Evolutionary conservation across 345 rosid genomes (phyloP), one percentile per base, ranked within the genome.

Genomic region (Pistacia atlantica): DNA sequence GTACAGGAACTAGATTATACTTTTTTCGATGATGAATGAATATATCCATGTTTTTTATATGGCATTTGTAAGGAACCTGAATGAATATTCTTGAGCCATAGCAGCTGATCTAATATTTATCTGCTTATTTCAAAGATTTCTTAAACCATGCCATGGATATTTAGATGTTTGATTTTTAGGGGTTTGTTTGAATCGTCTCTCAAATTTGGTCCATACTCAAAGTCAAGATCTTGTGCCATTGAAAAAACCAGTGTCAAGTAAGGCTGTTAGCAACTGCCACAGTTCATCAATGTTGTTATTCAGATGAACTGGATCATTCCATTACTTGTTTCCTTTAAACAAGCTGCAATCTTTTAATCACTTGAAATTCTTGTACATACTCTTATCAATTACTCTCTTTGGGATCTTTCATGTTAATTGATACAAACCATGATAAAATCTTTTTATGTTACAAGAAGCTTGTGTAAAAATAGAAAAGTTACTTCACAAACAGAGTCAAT

Each of bases 401-500:
- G 8, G 12, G 28, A 28, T 51, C 13, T 25, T n/a, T 22, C 58
- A 1, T 4, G 5, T 49, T 48, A 16, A 7, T 20, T 52, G 3
- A 65, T 13, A 13, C 28, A 1, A 42, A 42, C 6, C 46, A 6
- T 42, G 8, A 42, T 5, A 42, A 5, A 42, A 42, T 31, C 33
- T 31, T 31, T 31, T 31, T 31, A 31, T 31, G 33, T 31, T 31
- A 31, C 33, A 31, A 31, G 33, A 31, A 31, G 25, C 33, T 31
- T 1, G 33, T 31, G 33, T 31, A 31, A 46, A 17, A 38, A 14
- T 22, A 33, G 13, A n/a, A 42, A 11, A 51, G 10, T 35, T 67
- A 74, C 56, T 78, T 49, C 69, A 79, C 79, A 75, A 77, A 67
- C 77, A 70, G 79, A 73, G 55, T 56, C 77, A 33, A 49, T 78